Percentiles rank a stretch among this genome's conserved stretches.
These are phyloP conservation scores for Solanum sitiens DNA, from an alignment of 257 asterid genomes.

Conservation along the genomic window DNA sequence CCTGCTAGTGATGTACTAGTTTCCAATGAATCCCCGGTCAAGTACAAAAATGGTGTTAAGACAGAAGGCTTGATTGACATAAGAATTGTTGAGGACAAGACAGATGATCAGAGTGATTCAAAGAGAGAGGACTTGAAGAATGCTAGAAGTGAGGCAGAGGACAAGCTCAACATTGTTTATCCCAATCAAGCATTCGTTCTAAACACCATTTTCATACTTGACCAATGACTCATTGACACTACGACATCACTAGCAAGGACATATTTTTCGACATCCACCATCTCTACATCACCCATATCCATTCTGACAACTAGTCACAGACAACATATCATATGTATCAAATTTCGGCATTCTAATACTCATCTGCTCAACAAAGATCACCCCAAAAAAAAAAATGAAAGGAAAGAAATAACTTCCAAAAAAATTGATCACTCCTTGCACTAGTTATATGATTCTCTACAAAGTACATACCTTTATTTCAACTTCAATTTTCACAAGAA, in stretches of 20 bases:
- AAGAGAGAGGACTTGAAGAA: background rate
- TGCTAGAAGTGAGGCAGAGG: constrained; percentile 4
- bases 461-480: background rate
- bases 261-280: constrained; percentile 33
- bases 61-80: no score
- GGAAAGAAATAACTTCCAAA: no score
- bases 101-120: constrained; percentile 11
- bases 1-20: no score
- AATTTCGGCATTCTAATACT: background rate
- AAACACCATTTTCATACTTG: no score
- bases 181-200: no score
- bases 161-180: background rate
- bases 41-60: no score
- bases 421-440: background rate
- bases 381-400: background rate
- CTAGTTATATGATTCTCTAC: background rate
- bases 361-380: background rate
- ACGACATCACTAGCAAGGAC: constrained; percentile 6
- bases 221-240: background rate
- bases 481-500: no score
- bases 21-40: no score
- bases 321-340: background rate
- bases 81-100: constrained; percentile 1
- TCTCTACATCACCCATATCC: constrained; percentile 7
- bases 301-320: constrained; percentile 9